Base-by-base conservation (phyloP, 257 asterid species). In the Nicotiana obtusifolia region DNA sequence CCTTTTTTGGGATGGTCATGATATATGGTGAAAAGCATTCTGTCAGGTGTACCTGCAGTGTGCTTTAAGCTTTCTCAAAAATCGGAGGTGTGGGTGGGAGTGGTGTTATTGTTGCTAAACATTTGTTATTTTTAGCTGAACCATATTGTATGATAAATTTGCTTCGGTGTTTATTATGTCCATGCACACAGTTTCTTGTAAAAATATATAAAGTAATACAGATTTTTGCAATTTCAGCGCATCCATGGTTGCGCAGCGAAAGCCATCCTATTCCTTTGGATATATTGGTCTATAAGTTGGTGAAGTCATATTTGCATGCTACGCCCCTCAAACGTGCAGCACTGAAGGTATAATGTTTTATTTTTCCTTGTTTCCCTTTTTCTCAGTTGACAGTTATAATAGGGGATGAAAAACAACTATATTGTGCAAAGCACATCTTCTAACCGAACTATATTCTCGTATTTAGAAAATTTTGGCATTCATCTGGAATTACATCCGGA, bases 291-390 rank as follows among this genome's bases (percentile, higher is more conserved):
- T 95, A 89, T 85, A 95, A 92, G 90, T 80, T 93, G 83, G 97
- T 93, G 60, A 95, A 95, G 89, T 89, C 91, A 10, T 93, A 93
- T 87, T 83, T 93, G 15, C 94, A 92, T 77, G 98, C 98, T 54
- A 87, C 97, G n/a, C 98, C 99, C 54, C 91, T 93, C 88, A 95
- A 92, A 82, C 98, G 98, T 81, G 97, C 97, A 41, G 98, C 99
- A n/a, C 86, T 93, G 10, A 93, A 92, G 97, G 99, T 95, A 91
- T 81, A 24, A 7, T 35, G 44, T 15, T 59, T 82, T 17, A 44
- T 14, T 77, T 22, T 76, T 44, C 22, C 35, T 61, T 49, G 81
- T 52, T 41, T 53, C 8, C 75, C 77, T 73, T 35, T 60, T 56
- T 30, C 37, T 62, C 64, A 4, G 65, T 64, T 80, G 52, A 64